phyloP scores from a whole-genome alignment of 306 rosid genomes.

The Corylus americana region DNA sequence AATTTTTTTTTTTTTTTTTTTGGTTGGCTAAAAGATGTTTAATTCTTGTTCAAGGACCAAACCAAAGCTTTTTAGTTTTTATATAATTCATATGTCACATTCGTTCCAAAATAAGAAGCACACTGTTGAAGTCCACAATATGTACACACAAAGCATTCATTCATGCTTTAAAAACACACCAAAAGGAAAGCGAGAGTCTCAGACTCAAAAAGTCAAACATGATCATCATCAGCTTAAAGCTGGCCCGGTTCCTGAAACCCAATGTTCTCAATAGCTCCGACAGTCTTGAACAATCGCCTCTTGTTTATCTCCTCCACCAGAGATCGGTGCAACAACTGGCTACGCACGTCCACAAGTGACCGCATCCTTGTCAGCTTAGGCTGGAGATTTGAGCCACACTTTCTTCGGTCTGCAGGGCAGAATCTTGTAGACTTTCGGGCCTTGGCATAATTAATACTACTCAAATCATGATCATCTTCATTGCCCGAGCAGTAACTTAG shows the following conservation, averaged over 20 bases:
- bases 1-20: too few species aligned
- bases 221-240: not conserved
- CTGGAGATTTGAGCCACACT: conserved; percentile 10
- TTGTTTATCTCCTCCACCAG: conserved; percentile 56
- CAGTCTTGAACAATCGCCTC: conserved; percentile 59
- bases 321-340: conserved; percentile 55
- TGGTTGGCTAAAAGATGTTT: too few species aligned
- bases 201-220: not conserved
- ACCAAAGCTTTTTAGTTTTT: too few species aligned
- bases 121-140: not conserved
- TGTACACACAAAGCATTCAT: too few species aligned
- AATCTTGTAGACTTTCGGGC: conserved; percentile 59
- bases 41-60: too few species aligned
- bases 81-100: too few species aligned
- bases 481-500: conserved; percentile 43
- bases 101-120: not conserved
- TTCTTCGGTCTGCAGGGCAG: conserved; percentile 49
- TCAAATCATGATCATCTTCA: conserved; percentile 46
- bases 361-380: conserved; percentile 34
- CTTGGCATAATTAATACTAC: conserved; percentile 17
- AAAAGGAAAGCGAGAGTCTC: not conserved
- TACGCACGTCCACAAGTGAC: conserved; percentile 51
- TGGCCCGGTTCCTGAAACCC: conserved; percentile 51
- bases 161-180: too few species aligned
- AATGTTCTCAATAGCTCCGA: conserved; percentile 65